A percentile compares a stretch with the other conserved stretches of the same genome.
phyloP scores from a whole-genome alignment of 805 yeast genomes.

The Kuraishia ogatae region DNA sequence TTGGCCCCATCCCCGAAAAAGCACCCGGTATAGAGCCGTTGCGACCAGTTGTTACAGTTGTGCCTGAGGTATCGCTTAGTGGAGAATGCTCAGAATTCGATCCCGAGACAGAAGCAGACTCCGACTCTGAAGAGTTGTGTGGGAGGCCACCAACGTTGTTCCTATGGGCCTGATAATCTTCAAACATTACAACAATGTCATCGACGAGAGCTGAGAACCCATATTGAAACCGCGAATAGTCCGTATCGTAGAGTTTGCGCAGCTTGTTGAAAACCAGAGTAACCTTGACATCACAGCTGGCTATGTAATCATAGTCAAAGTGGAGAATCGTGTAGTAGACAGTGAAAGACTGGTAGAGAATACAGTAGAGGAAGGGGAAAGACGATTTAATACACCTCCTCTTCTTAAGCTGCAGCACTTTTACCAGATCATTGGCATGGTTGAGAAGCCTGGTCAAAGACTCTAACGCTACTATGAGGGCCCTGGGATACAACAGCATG shows the following conservation, averaged over 20 bases:
- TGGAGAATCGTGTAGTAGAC: conserved; percentile 1
- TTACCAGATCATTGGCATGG: background rate
- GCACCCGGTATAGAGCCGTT: background rate
- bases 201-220: background rate
- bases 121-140: background rate
- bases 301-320: background rate
- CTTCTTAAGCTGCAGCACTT: background rate
- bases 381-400: background rate
- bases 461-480: background rate
- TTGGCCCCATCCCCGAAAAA: background rate
- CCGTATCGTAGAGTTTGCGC: background rate
- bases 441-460: conserved; percentile 1
- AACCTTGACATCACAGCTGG: background rate
- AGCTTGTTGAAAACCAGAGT: background rate
- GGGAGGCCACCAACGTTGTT: background rate
- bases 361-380: background rate
- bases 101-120: background rate
- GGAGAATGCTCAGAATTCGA: background rate
- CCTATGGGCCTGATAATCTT: background rate
- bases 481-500: background rate
- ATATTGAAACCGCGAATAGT: background rate
- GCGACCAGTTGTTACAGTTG: background rate
- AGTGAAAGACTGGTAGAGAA: background rate
- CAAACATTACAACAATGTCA: background rate
- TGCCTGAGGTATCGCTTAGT: background rate